phyloP scores from a whole-genome alignment of 352 stramenopile genomes.

The Detonula confervacea region DNA sequence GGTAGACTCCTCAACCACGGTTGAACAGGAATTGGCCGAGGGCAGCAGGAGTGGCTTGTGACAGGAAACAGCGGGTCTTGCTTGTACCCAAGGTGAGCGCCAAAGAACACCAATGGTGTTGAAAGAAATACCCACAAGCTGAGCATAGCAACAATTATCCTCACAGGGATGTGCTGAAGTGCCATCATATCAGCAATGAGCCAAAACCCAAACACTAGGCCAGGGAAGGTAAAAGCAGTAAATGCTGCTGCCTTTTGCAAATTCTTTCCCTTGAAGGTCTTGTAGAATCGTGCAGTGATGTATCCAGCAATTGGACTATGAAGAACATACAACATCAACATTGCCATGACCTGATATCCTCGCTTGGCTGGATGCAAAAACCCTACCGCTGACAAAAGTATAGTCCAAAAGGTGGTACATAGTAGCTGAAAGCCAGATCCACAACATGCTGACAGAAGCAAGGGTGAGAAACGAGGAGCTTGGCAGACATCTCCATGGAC shows the following conservation, averaged over 20 bases:
- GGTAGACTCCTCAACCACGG: conserved; percentile 97
- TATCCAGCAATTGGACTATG: conserved; percentile 96
- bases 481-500: conserved; percentile 99
- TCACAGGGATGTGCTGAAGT: conserved; percentile 94
- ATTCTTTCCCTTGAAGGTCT: conserved; percentile 99
- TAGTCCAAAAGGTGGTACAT: conserved; percentile 93
- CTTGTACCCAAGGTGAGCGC: conserved; percentile 98
- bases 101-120: conserved; percentile 97
- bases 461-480: conserved; percentile 91
- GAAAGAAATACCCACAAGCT: conserved; percentile 99
- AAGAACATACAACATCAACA: conserved; percentile 97
- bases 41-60: conserved; percentile 97
- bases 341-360: conserved; percentile 96
- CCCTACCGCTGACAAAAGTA: conserved; percentile 95
- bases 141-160: conserved; percentile 96
- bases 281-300: conserved; percentile 96
- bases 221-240: conserved; percentile 96
- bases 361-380: conserved; percentile 97
- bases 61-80: conserved; percentile 93
- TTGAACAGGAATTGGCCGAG: conserved; percentile 95
- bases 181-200: conserved; percentile 98
- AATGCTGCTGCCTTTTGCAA: conserved; percentile 97
- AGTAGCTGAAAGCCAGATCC: conserved; percentile 98
- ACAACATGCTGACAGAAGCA: conserved; percentile 97
- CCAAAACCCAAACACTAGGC: conserved; percentile 95